Conservation (phyloP, 2,329 filamentous ascomycete genomes). For the Curvularia eragrostidis region DNA sequence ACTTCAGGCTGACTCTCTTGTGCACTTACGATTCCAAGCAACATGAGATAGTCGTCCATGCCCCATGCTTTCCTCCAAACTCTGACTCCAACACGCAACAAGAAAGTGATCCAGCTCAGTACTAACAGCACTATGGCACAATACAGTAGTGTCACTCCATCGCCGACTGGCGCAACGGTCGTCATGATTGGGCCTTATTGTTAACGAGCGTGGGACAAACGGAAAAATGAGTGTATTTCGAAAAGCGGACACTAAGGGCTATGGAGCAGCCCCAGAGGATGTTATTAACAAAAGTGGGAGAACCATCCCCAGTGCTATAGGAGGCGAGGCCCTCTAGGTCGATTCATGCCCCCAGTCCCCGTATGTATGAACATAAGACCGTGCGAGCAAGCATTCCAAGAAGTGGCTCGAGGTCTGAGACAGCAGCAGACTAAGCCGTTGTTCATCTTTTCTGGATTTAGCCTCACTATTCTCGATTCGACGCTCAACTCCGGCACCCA, state of each 20-base stretch:
- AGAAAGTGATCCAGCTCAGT: slow-evolving; percentile 28
- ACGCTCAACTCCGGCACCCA: slow-evolving; percentile 4
- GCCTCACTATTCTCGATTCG: neutral
- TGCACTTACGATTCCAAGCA: slow-evolving; percentile 24
- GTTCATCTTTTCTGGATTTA: slow-evolving; percentile 1
- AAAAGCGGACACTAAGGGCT: neutral
- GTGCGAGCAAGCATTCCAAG: neutral
- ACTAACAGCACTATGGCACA: slow-evolving; percentile 26
- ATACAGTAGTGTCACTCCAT: slow-evolving; percentile 28
- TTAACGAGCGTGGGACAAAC: neutral
- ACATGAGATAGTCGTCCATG: slow-evolving; percentile 28
- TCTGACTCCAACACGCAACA: slow-evolving; percentile 27
- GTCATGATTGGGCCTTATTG: slow-evolving; percentile 13
- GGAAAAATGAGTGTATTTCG: neutral
- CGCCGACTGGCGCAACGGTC: slow-evolving; percentile 24
- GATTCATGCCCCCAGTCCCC: neutral
- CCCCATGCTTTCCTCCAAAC: slow-evolving; percentile 25
- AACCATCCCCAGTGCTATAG: neutral
- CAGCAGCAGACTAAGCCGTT: neutral
- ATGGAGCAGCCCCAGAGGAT: neutral
- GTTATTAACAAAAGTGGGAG: neutral
- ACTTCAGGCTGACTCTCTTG: neutral
- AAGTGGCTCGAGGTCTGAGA: neutral
- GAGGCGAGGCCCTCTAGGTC: neutral
- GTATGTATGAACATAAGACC: neutral